Evolutionary conservation across 768 basidiomycete species (phyloP), one percentile per base, ranked within the genome.

Genomic region (Hypholoma fasciculare): DNA sequence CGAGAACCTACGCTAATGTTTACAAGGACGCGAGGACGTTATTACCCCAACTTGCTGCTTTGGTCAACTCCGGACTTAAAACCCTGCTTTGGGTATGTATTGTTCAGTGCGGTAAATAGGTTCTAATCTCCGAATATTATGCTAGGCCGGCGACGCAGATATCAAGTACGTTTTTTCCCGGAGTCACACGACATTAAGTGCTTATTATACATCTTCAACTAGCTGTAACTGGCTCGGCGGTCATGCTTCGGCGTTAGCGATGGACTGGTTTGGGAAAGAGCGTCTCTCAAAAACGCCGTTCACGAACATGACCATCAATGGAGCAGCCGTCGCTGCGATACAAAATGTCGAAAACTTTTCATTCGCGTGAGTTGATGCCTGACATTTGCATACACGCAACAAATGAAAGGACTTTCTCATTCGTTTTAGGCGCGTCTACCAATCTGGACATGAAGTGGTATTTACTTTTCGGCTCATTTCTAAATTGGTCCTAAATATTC

Each of bases 261-360:
- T 81, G 77, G 68, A 76, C 42, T 81, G 80, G 79, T 75, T 71
- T 52, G 80, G 80, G 9, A 77, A 79, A 59, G 65, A 61, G 54
- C 70, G 61, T 52, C 72, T 74, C 13, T 74, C 78, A 14, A 66
- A 66, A 3, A 70, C 73, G 0, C 71, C 73, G 1, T 74, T 82
- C 53, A 77, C 61, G 4, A 86, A 86, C 59, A 86, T 88, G 73
- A 86, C 86, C 0, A 78, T 88, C 26, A 52, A 76, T 38, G 83
- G 80, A 1, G 69, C 67, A 5, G 61, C 82, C 0, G 79, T 88
- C 4, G 87, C 84, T 0, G 81, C 84, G 0, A 76, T 87, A 16
- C 80, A 85, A 65, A 87, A 87, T 51, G 81, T 88, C 36, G 84
- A 83, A 60, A 85, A 85, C 57, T 87, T 88, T 65, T 75, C 82